Base-by-base conservation (phyloP, 345 rosid species). In the Syzygium aromaticum region DNA sequence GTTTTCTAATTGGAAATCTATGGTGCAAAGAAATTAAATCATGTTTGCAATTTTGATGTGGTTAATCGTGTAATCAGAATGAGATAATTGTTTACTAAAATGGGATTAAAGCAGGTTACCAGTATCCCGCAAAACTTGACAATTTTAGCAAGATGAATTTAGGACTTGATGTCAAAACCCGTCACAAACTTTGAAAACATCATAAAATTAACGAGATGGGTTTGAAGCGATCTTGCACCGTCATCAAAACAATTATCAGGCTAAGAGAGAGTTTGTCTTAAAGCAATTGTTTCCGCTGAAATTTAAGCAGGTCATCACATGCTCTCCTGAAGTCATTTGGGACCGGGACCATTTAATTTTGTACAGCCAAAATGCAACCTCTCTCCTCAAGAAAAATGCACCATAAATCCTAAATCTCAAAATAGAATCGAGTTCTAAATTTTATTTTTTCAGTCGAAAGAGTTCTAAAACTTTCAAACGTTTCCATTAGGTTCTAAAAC, bases 151-250 rank as follows among this genome's bases (percentile, higher is more conserved):
- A n/a, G 33, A n/a, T 61, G 33, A 19, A 17, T n/a, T n/a, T n/a
- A n/a, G 14, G 9, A 59, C 17, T 52, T 54, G 30, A 64, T 30
- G 40, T 3, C 40, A 30, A 28, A 64, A 64, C 40, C 0, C 4
- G 21, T 33, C 7, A 28, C 11, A 0, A 2, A 64, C 21, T 64
- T 64, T 28, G 11, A 64, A 64, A 15, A 28, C 40, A 1, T 30
- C 77, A 7, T 64, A 30, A 64, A 3, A 16, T 28, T 28, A 30
- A 15, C 0, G 0, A 64, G 40, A 64, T 0, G 2, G 1, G 22
- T 30, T 64, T 30, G 43, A 3, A 64, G 17, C 0, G 3, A 30
- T 16, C 6, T 64, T 11, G 16, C 46, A 16, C 23, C 22, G 0
- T 64, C 43, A 5, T 28, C 7, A 43, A 43, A 52, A 52, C 53